Conservation (phyloP, 331 rosid genomes). For the Dryas integrifolia region DNA sequence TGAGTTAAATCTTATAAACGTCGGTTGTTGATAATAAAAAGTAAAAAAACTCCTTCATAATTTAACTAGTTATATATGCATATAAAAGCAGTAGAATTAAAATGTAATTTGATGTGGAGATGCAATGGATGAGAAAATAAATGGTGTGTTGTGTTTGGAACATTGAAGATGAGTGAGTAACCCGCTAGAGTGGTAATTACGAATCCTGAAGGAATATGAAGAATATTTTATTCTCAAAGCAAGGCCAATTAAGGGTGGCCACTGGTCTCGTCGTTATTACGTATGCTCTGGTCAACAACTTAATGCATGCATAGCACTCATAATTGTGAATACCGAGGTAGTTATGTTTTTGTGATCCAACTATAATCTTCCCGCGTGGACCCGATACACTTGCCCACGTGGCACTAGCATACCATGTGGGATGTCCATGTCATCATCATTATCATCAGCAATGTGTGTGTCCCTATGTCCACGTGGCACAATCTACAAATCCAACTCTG, state of each 20-base stretch:
- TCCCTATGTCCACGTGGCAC: constrained; percentile 22
- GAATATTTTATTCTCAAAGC: too few species aligned
- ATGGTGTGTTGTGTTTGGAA: too few species aligned
- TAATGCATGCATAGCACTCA: constrained; percentile 24
- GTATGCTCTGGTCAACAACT: constrained; percentile 14
- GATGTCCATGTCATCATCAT: constrained; percentile 23
- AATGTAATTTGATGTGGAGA: too few species aligned
- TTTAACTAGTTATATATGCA: too few species aligned
- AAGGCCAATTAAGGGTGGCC: neutral
- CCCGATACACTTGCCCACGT: neutral
- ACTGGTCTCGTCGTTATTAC: neutral
- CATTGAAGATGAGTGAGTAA: too few species aligned
- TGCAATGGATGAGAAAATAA: too few species aligned
- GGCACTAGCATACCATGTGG: constrained; percentile 27
- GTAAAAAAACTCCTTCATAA: too few species aligned
- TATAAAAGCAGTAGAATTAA: too few species aligned
- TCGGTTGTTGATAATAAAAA: too few species aligned
- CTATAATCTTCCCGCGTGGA: neutral
- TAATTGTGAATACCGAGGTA: constrained; percentile 37
- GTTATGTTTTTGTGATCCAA: constrained; percentile 4
- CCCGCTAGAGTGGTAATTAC: too few species aligned
- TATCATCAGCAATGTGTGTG: neutral
- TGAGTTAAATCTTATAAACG: too few species aligned
- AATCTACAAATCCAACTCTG: neutral
- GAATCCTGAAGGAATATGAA: too few species aligned